These are phyloP conservation scores for Ganoderma resinaceum DNA, from an alignment of 1,284 basidiomycete species.

Conservation along the genomic window DNA sequence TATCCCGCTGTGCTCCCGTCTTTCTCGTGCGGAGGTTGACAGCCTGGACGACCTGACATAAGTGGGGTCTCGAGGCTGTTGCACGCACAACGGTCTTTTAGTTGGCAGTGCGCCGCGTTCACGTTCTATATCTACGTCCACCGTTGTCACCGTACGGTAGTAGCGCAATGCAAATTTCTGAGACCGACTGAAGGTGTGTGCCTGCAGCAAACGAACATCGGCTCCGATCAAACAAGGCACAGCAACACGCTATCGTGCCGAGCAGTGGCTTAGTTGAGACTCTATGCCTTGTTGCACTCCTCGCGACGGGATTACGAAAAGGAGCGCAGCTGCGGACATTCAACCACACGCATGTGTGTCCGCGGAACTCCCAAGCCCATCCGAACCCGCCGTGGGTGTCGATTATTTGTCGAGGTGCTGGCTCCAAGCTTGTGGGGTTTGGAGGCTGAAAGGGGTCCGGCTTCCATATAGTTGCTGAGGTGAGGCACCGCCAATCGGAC, in stretches of 20 bases:
- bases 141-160: background rate
- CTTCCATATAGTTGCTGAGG: too few relatives aligned
- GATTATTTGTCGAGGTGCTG: background rate
- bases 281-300: background rate
- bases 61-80: conserved; percentile 1
- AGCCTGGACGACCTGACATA: background rate
- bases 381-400: background rate
- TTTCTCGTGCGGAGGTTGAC: background rate
- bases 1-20: background rate
- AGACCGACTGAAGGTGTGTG: background rate
- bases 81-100: background rate
- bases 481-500: background rate
- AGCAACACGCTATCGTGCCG: background rate
- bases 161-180: background rate
- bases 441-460: background rate
- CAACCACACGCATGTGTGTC: background rate
- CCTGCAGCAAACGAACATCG: background rate
- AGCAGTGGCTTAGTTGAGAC: background rate
- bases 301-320: conserved; percentile 7
- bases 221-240: background rate
- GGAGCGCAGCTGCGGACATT: background rate
- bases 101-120: background rate
- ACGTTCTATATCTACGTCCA: background rate
- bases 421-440: background rate
- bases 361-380: background rate